Percentiles rank a stretch among this genome's conserved stretches.
Conservation (phyloP, 345 rosid genomes). For the Camelina sativa region DNA sequence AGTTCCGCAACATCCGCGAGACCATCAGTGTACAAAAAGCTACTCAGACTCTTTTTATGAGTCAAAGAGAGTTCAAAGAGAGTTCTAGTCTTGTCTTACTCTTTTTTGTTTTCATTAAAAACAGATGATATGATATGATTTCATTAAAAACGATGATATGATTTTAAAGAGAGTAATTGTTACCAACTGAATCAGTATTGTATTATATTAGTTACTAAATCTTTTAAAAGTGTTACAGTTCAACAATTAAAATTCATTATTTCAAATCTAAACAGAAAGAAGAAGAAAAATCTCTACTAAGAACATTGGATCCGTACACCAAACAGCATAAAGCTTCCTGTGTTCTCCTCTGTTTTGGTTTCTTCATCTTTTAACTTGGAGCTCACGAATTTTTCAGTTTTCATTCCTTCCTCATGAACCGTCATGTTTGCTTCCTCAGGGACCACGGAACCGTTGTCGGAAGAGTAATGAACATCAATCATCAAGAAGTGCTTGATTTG, state of each 20-base stretch:
- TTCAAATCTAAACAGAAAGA: neutral
- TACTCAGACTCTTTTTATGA: too few species aligned
- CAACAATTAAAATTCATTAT: neutral
- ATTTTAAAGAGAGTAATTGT: too few species aligned
- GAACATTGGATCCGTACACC: constrained; percentile 52
- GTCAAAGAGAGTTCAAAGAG: too few species aligned
- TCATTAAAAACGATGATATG: too few species aligned
- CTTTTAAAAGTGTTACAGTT: neutral
- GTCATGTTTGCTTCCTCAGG: constrained; percentile 7
- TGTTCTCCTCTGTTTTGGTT: constrained; percentile 27
- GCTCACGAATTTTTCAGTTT: neutral
- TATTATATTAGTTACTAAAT: constrained; percentile 20
- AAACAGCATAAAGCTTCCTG: constrained; percentile 50
- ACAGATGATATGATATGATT: too few species aligned
- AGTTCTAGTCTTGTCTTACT: too few species aligned
- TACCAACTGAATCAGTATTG: too few species aligned
- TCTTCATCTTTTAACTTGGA: constrained; percentile 32
- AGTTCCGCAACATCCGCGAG: neutral
- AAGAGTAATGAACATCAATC: constrained; percentile 48
- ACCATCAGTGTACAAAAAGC: neutral
- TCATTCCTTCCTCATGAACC: neutral
- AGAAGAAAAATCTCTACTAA: neutral
- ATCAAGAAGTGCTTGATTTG: constrained; percentile 40
- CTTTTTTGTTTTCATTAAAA: too few species aligned
- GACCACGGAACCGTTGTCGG: neutral